Base-by-base conservation (phyloP, 2,329 filamentous ascomycete species). In the Pseudopithomyces maydicus region DNA sequence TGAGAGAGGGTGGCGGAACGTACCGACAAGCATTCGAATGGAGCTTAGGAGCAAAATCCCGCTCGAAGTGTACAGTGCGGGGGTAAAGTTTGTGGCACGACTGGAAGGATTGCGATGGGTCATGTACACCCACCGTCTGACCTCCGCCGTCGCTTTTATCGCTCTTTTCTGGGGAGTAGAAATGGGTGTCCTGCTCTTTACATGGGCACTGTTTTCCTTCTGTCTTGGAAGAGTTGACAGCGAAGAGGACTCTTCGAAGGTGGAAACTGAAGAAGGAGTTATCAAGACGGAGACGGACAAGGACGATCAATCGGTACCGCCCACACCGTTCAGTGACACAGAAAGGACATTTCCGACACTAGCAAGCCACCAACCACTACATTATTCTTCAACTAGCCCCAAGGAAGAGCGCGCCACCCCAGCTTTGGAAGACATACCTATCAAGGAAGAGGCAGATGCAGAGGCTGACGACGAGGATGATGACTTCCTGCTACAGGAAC, bases 41-140 rank as follows among this genome's bases (percentile, higher is more conserved):
- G 91, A 96, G 68, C 76, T 96, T 1, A 86, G 92, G 63, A 88
- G 87, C 19, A 84, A 84, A 4, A 83, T 87, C 63, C 80, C 80
- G 3, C 82, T 97, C 68, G 91, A 96, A 73, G 85, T 96, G 6
- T 97, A 97, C 73, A 79, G 80, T 19, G 88, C 85, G 3, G 79
- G 77, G 14, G 82, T 96, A 33, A 84, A 83, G 2, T 86, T 98
- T 60, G 87, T 84, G 26, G 93, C 94, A 4, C 84, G 87, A 52
- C 87, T 97, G 62, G 82, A 84, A 11, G 94, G 94, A 0, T 74
- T 97, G 58, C 81, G 85, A 72, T 85, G 77, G 64, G 68, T 93
- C 54, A 96, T 99, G 90, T 95, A 95, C 68, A 88, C 91, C 59
- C 89, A 94, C 78, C 86, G 90, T 12, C 69, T 95, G 35, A 74